A percentile compares a stretch with the other conserved stretches of the same genome.
These are phyloP conservation scores for Hypoxylon sp. DNA, from an alignment of 2,329 filamentous ascomycete genomes.

Conservation along the genomic window DNA sequence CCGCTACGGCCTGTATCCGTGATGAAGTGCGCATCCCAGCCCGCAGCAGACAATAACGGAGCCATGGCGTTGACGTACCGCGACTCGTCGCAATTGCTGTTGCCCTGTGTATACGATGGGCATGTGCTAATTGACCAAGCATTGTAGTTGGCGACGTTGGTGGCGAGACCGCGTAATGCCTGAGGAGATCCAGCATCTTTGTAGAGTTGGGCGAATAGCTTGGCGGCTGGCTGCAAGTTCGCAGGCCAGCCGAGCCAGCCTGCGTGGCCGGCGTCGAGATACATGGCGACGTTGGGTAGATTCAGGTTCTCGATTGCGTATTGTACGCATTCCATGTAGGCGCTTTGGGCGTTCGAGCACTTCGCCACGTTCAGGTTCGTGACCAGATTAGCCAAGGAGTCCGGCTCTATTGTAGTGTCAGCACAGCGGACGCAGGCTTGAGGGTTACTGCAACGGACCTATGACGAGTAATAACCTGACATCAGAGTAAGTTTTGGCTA, in stretches of 20 bases:
- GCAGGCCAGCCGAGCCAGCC: slow-evolving; percentile 72
- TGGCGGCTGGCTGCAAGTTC: slow-evolving; percentile 65
- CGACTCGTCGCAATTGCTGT: slow-evolving; percentile 66
- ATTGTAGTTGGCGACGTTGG: slow-evolving; percentile 74
- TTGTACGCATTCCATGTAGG: slow-evolving; percentile 65
- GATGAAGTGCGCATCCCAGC: slow-evolving; percentile 60
- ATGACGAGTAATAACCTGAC: slow-evolving; percentile 62
- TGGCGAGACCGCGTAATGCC: slow-evolving; percentile 68
- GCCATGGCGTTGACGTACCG: slow-evolving; percentile 76
- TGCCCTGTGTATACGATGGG: slow-evolving; percentile 60
- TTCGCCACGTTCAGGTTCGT: slow-evolving; percentile 68
- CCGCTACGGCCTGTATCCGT: slow-evolving; percentile 53
- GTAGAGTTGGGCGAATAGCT: slow-evolving; percentile 64
- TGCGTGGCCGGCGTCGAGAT: slow-evolving; percentile 70
- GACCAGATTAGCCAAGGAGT: slow-evolving; percentile 71
- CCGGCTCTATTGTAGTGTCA: slow-evolving; percentile 62
- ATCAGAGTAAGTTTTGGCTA: slow-evolving; percentile 61
- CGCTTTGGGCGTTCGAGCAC: slow-evolving; percentile 63
- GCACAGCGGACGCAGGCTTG: slow-evolving; percentile 39
- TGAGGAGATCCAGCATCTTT: slow-evolving; percentile 65
- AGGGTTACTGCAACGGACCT: slow-evolving; percentile 51
- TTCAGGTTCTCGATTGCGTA: slow-evolving; percentile 68
- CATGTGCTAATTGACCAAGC: slow-evolving; percentile 60
- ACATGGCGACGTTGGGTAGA: slow-evolving; percentile 70
- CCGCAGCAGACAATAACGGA: slow-evolving; percentile 67